Base-by-base conservation (phyloP, 2,329 filamentous ascomycete species). In the Colletotrichum aenigma region DNA sequence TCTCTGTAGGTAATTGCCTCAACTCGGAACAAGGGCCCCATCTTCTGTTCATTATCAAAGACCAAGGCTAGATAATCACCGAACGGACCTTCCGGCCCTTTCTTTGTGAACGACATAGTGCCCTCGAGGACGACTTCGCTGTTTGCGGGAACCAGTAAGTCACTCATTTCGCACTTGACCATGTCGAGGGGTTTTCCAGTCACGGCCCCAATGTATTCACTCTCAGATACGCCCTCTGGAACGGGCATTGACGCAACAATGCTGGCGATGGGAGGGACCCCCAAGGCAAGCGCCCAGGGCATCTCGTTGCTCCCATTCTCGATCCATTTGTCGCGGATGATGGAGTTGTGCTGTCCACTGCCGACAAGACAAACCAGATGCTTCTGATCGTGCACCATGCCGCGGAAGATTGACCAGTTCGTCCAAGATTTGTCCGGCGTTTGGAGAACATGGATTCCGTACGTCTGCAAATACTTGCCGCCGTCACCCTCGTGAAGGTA, bases 51-150 rank as follows among this genome's bases (percentile, higher is more conserved):
- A 13, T 43, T 43, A 10, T 43, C 36, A 24, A 69, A 69, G 1
- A 69, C 66, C 13, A 38, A 28, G 28, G 36, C 81, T 81, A 77
- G 87, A 86, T 61, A 85, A 78, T 66, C 89, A 0, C 87, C 88
- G 79, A 89, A 89, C 0, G 89, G 89, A 0, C 88, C 89, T 70
- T 90, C 88, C 0, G 78, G 78, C 0, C 73, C 86, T 0, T 77
- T 86, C 56, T 89, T 85, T 0, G 84, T 83, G 7, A 86, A 81
- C 0, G 87, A 90, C 16, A 88, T 75, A 0, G 83, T 86, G 3
- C 89, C 88, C 74, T 90, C 88, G 4, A 90, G 79, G 0, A 90
- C 85, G 64, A 90, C 89, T 77, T 91, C 89, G 1, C 83, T 79
- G 71, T 85, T 88, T 0, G 88, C 88, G 1, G 89, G 89, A 0